Evolutionary conservation across 495 filamentous ascomycete genomes (phyloP).

Genomic region (Oleoguttula mirabilis): DNA sequence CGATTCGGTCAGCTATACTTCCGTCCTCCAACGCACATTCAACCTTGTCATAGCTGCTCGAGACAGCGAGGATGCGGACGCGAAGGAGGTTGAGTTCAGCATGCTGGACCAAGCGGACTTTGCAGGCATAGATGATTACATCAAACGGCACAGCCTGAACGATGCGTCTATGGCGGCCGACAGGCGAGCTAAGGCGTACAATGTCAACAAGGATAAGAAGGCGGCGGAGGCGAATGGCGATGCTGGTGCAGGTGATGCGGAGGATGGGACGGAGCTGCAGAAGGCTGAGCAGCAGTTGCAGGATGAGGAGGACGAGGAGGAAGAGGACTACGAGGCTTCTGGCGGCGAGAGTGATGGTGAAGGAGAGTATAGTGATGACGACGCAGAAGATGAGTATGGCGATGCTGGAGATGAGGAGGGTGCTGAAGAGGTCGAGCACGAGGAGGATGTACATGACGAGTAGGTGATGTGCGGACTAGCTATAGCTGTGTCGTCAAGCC

Average conservation of each 20-base stretch:
- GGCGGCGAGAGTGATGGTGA: conserved; percentile 51
- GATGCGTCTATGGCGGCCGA: conserved; percentile 87
- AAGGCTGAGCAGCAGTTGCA: conserved; percentile 55
- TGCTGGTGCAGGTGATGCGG: conserved; percentile 19
- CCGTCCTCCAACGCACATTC: conserved; percentile 82
- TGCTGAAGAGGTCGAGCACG: conserved; percentile 35
- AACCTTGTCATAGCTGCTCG: conserved; percentile 59
- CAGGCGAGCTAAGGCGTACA: conserved; percentile 67
- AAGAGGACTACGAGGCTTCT: conserved; percentile 73
- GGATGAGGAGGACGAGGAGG: conserved; percentile 67
- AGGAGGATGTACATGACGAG: conserved; percentile 29
- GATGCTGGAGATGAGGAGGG: conserved; percentile 33
- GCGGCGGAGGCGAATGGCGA: conserved; percentile 33
- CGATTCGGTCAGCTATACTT: conserved; percentile 75
- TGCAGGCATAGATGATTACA: conserved; percentile 69
- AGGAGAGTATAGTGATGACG: conserved; percentile 36
- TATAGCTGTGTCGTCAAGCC: too few species aligned
- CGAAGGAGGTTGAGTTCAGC: conserved; percentile 29
- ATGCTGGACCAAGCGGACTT: conserved; percentile 37
- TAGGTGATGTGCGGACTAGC: too few species aligned
- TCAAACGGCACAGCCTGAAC: conserved; percentile 68
- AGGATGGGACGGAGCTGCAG: conserved; percentile 45
- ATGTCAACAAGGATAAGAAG: conserved; percentile 49
- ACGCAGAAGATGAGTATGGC: conserved; percentile 37
- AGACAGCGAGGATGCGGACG: conserved; percentile 14